Base-by-base conservation (phyloP, 2,329 filamentous ascomycete genomes). In the Botryotinia narcissicola region DNA sequence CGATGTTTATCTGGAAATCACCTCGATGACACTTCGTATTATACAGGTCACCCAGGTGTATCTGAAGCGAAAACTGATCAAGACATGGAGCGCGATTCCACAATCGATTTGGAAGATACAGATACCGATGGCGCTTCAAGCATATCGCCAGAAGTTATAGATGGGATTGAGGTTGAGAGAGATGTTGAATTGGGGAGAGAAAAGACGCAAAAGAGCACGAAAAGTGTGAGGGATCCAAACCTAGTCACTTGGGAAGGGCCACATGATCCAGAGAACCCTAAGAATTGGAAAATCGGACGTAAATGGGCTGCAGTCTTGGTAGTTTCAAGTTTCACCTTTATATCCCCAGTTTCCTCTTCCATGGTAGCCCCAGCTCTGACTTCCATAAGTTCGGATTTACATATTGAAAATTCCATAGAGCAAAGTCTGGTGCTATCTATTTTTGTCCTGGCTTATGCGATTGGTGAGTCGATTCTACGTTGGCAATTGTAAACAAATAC, bases 291-390 rank as follows among this genome's bases (percentile, higher is more conserved):
- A 6, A 72, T 71, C 12, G 61, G 68, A 29, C 69, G 73, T 16
- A 87, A 87, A 78, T 87, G 86, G 86, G 81, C 82, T 0, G 84
- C 85, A 1, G 87, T 86, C 4, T 78, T 84, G 66, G 82, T 86
- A 5, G 81, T 78, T 76, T 73, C 51, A 0, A 83, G 83, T 4
- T 85, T 84, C 0, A 85, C 85, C 12, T 87, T 88, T 76, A 86
- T 85, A 62, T 84, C 84, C 16, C 86, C 87, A 73, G 82, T 87
- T 75, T 84, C 86, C 0, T 86, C 85, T 5, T 86, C 85, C 0
- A 87, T 89, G 82, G 84, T 88, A 20, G 87, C 87, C 0, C 86
- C 86, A 0, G 84, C 83, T 8, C 80, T 92, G 57, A 79, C 80
- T 16, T 80, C 83, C 4, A 88, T 92, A 66, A 83, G 85, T n/a